These are phyloP conservation scores for Lachancea dasiensis DNA, from an alignment of 805 yeast genomes.

Conservation along the genomic window DNA sequence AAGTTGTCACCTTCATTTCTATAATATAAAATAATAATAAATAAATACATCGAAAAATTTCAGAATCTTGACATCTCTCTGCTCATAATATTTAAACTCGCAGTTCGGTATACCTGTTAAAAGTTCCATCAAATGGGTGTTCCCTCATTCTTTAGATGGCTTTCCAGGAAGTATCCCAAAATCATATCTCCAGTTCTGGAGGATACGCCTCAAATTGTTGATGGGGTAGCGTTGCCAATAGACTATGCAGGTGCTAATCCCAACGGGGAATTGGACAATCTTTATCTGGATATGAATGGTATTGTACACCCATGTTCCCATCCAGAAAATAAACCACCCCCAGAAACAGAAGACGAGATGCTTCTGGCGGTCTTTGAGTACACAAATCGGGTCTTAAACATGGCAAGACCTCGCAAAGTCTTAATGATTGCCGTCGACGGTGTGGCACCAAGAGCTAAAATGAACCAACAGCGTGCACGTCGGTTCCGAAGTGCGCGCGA, in stretches of 20 bases:
- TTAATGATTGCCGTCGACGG: slow-evolving; percentile 97
- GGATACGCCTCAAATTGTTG: slow-evolving; percentile 52
- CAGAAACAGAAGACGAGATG: slow-evolving; percentile 96
- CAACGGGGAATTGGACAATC: slow-evolving; percentile 91
- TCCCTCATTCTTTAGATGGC: slow-evolving; percentile 96
- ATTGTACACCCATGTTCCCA: slow-evolving; percentile 99
- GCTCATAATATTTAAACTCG: too few species aligned
- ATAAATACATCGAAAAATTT: too few species aligned
- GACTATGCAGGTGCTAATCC: slow-evolving; percentile 75
- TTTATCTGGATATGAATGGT: slow-evolving; percentile 97
- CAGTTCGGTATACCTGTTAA: too few species aligned
- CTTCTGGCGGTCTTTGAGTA: slow-evolving; percentile 86
- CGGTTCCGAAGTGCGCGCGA: slow-evolving; percentile 90
- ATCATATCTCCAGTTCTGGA: slow-evolving; percentile 87
- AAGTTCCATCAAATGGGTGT: slow-evolving; percentile 84
- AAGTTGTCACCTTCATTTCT: too few species aligned
- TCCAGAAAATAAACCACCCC: slow-evolving; percentile 94
- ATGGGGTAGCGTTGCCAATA: slow-evolving; percentile 59
- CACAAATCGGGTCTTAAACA: slow-evolving; percentile 82
- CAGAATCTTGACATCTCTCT: too few species aligned
- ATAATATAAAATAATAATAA: too few species aligned
- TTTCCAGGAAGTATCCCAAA: slow-evolving; percentile 87
- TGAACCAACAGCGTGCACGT: slow-evolving; percentile 95
- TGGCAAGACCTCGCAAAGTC: slow-evolving; percentile 93
- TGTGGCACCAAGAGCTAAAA: slow-evolving; percentile 96